These are phyloP conservation scores for Sisymbrium altissimum DNA, from an alignment of 345 rosid species.

Conservation along the genomic window DNA sequence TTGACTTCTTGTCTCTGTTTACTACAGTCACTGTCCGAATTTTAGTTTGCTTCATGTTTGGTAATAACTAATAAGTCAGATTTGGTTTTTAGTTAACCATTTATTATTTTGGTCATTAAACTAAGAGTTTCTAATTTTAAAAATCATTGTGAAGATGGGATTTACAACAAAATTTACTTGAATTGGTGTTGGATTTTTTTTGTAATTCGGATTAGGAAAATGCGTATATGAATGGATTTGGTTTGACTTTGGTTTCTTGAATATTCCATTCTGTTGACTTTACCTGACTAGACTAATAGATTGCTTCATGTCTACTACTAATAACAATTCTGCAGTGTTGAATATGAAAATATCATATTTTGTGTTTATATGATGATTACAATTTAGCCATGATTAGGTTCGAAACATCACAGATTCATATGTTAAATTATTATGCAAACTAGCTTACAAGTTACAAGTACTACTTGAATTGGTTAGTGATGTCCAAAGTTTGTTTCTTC, in stretches of 20 bases:
- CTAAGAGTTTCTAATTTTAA: background rate
- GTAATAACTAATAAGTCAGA: background rate
- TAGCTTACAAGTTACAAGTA: background rate
- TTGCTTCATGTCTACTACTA: background rate
- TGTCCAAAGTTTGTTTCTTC: background rate
- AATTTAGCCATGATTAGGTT: background rate
- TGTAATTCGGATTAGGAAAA: background rate
- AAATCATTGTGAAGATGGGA: background rate
- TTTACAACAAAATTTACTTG: background rate
- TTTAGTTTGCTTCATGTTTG: background rate
- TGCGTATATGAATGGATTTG: background rate
- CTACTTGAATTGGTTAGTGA: background rate
- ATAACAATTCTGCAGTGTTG: background rate
- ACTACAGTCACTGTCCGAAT: background rate
- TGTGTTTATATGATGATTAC: background rate
- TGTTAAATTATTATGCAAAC: background rate
- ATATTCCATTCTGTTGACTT: background rate
- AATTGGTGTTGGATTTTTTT: background rate
- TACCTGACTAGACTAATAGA: background rate
- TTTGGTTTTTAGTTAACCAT: background rate
- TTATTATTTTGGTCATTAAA: background rate
- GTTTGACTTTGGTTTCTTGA: background rate
- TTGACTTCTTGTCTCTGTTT: background rate
- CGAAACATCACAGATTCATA: background rate
- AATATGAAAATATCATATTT: background rate